Conservation (phyloP, 2,329 filamentous ascomycete species). For the Podosphaera fusca region DNA sequence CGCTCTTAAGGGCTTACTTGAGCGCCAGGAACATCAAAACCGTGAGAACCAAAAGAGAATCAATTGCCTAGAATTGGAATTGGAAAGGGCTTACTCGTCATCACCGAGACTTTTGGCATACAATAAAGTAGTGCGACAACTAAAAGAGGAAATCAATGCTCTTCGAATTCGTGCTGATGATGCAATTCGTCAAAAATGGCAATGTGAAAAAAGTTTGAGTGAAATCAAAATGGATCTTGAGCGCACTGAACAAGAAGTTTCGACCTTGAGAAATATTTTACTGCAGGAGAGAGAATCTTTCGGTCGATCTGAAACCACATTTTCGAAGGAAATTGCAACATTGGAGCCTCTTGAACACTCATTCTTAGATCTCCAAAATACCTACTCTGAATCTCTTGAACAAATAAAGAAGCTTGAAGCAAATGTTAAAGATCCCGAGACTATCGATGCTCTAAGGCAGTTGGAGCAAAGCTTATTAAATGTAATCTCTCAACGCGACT, state of each 20-base stretch:
- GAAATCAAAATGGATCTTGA: conserved; percentile 93
- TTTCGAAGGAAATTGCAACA: conserved; percentile 18
- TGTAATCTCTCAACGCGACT: conserved; percentile 48
- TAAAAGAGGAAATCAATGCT: conserved; percentile 66
- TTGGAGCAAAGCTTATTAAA: conserved; percentile 46
- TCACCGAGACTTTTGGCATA: conserved; percentile 59
- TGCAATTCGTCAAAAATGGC: conserved; percentile 85
- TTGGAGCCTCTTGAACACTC: conserved; percentile 52
- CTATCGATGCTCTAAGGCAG: conserved; percentile 35
- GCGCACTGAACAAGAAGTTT: conserved; percentile 79
- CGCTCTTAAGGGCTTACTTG: conserved; percentile 63
- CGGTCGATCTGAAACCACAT: conserved; percentile 29
- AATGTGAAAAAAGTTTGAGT: conserved; percentile 72
- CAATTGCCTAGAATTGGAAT: conserved; percentile 50
- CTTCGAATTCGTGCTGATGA: conserved; percentile 77
- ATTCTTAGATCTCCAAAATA: conserved; percentile 52
- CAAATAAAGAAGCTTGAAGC: conserved; percentile 42
- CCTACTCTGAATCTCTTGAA: conserved; percentile 41
- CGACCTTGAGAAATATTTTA: conserved; percentile 55
- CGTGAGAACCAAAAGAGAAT: conserved; percentile 67
- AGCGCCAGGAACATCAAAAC: conserved; percentile 67
- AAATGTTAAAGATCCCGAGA: conserved; percentile 30
- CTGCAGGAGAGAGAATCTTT: conserved; percentile 56
- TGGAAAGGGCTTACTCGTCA: conserved; percentile 44
- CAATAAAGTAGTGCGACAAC: conserved; percentile 54